Conservation (phyloP, 306 rosid genomes). For the Castanea crenata region DNA sequence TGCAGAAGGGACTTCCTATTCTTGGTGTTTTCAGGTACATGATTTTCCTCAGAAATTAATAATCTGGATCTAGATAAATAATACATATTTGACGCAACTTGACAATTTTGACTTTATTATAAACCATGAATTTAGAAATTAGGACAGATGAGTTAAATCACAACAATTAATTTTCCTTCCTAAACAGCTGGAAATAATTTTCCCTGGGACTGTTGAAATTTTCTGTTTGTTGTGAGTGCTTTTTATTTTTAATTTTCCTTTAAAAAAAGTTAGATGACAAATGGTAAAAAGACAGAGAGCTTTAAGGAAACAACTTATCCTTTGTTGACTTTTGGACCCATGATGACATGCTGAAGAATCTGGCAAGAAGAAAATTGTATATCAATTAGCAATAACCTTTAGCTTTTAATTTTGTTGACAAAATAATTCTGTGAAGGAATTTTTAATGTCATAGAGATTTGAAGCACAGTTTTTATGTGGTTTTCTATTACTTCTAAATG, state of each 20-base stretch:
- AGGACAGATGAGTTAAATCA: background rate
- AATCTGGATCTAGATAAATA: background rate
- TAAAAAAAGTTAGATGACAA: background rate
- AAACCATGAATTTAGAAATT: background rate
- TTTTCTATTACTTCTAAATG: too few relatives aligned
- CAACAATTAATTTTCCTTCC: background rate
- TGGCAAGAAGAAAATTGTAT: background rate
- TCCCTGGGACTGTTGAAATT: background rate
- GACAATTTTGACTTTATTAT: background rate
- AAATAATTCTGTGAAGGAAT: background rate
- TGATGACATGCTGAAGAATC: background rate
- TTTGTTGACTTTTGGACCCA: background rate
- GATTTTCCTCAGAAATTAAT: background rate
- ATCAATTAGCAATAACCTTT: background rate
- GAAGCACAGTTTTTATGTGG: too few relatives aligned
- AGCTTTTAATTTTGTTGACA: background rate
- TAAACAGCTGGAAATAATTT: background rate
- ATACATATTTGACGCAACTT: background rate
- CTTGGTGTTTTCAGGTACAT: slow-evolving; percentile 76
- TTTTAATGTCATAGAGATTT: too few relatives aligned
- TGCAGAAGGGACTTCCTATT: slow-evolving; percentile 78
- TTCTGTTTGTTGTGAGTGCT: background rate
- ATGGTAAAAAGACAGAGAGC: background rate
- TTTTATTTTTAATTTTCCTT: background rate
- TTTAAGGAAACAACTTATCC: background rate